Percentiles rank a stretch among this genome's conserved stretches.
Evolutionary conservation across 2,329 filamentous ascomycete genomes (phyloP).

Genomic region (Aspergillus alliaceus): DNA sequence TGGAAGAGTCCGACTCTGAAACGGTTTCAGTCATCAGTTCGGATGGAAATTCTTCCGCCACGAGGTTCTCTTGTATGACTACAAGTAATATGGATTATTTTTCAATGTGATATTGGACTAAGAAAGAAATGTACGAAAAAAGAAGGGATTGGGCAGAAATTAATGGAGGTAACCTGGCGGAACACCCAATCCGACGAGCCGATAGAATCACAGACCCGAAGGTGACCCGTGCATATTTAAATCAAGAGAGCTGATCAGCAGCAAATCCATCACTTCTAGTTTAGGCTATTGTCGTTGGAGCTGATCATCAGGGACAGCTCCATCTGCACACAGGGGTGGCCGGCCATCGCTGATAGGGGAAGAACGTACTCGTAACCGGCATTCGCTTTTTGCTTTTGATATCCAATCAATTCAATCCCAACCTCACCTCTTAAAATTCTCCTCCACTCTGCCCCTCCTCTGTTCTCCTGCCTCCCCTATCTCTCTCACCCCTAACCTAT

Average conservation of each 20-base stretch:
- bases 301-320: constrained; percentile 10
- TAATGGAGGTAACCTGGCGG: neutral
- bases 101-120: too few relatives aligned
- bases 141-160: neutral
- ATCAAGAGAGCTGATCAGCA: neutral
- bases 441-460: neutral
- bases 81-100: too few relatives aligned
- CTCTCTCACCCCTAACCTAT: too few relatives aligned
- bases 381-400: neutral
- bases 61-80: too few relatives aligned
- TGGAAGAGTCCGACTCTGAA: neutral
- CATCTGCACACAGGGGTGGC: neutral
- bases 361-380: constrained; percentile 4
- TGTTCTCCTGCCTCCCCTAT: neutral
- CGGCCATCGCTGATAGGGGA: neutral
- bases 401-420: constrained; percentile 4
- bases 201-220: neutral
- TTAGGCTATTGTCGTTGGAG: neutral
- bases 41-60: neutral
- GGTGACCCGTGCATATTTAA: neutral
- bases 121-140: too few relatives aligned
- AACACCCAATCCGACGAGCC: neutral
- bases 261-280: neutral
- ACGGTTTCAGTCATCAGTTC: neutral
- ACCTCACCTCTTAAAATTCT: neutral